phyloP scores from a whole-genome alignment of 2,329 filamentous ascomycete genomes.

The Ambrosiella beaveri region DNA sequence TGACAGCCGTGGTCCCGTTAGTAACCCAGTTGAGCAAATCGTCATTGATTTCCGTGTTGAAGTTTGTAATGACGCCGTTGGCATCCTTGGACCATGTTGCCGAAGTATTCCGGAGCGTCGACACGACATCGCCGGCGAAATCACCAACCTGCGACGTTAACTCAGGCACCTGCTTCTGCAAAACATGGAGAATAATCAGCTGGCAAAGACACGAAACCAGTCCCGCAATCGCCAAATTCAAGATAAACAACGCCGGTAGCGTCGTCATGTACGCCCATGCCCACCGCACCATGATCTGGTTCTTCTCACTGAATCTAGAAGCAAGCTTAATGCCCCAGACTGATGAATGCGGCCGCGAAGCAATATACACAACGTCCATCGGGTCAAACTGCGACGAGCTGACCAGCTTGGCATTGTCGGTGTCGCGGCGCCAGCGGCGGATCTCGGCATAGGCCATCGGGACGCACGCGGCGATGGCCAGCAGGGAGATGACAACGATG shows the following conservation, averaged over 20 bases:
- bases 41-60: slow-evolving; percentile 65
- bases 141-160: slow-evolving; percentile 57
- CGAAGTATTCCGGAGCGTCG: slow-evolving; percentile 55
- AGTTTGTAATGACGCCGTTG: slow-evolving; percentile 51
- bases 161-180: slow-evolving; percentile 60
- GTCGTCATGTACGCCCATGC: slow-evolving; percentile 76
- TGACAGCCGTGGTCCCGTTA: slow-evolving; percentile 65
- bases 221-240: slow-evolving; percentile 66
- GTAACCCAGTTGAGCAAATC: slow-evolving; percentile 78
- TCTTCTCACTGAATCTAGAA: slow-evolving; percentile 40
- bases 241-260: slow-evolving; percentile 65
- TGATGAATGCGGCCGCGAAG: slow-evolving; percentile 63
- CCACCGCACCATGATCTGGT: slow-evolving; percentile 65
- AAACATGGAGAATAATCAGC: slow-evolving; percentile 53
- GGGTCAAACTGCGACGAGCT: slow-evolving; percentile 51
- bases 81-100: slow-evolving; percentile 58
- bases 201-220: slow-evolving; percentile 72
- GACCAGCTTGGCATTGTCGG: slow-evolving; percentile 50
- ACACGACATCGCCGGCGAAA: slow-evolving; percentile 64
- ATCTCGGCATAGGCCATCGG: slow-evolving; percentile 72
- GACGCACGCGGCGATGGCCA: slow-evolving; percentile 55
- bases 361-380: slow-evolving; percentile 78
- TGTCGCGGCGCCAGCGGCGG: slow-evolving; percentile 55
- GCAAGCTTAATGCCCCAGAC: slow-evolving; percentile 54
- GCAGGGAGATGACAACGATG: slow-evolving; percentile 52